phyloP scores from a whole-genome alignment of 2,329 filamentous ascomycete genomes.

The Metarhizium album region DNA sequence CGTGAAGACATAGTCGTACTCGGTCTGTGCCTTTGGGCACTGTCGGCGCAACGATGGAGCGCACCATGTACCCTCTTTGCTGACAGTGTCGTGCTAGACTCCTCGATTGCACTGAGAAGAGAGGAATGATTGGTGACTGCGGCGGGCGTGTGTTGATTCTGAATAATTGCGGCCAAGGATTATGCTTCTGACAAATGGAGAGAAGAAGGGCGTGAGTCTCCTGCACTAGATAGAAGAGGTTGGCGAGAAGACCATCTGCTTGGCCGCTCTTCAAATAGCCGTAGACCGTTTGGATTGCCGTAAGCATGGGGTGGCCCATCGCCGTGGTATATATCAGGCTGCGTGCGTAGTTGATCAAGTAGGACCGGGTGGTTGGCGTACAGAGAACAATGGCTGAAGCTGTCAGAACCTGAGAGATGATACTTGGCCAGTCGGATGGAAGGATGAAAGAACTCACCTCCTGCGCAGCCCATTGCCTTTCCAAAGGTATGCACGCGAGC shows the following conservation, averaged over 20 bases:
- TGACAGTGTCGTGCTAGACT: constrained; percentile 51
- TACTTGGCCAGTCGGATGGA: neutral
- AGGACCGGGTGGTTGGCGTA: constrained; percentile 45
- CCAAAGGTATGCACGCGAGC: constrained; percentile 55
- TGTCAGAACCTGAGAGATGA: neutral
- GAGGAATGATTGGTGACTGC: constrained; percentile 52
- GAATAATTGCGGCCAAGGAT: constrained; percentile 18
- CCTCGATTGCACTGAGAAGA: constrained; percentile 48
- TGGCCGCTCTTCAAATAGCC: constrained; percentile 40
- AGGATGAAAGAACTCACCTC: constrained; percentile 39
- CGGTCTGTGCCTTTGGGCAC: constrained; percentile 53
- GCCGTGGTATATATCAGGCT: constrained; percentile 66
- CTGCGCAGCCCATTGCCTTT: constrained; percentile 57
- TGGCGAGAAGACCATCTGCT: constrained; percentile 25
- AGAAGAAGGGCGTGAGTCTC: constrained; percentile 36
- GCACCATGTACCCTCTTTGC: constrained; percentile 44
- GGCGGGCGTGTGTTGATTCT: constrained; percentile 26
- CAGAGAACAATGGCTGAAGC: constrained; percentile 45
- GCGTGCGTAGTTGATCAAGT: constrained; percentile 67
- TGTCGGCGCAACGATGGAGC: constrained; percentile 58
- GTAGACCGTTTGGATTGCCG: constrained; percentile 47
- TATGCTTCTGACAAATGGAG: constrained; percentile 18
- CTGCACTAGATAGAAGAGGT: constrained; percentile 22
- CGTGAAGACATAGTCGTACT: constrained; percentile 57
- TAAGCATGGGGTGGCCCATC: constrained; percentile 49